These are phyloP conservation scores for Flaveria bidentis DNA, from an alignment of 129 eudicot genomes.

Conservation along the genomic window DNA sequence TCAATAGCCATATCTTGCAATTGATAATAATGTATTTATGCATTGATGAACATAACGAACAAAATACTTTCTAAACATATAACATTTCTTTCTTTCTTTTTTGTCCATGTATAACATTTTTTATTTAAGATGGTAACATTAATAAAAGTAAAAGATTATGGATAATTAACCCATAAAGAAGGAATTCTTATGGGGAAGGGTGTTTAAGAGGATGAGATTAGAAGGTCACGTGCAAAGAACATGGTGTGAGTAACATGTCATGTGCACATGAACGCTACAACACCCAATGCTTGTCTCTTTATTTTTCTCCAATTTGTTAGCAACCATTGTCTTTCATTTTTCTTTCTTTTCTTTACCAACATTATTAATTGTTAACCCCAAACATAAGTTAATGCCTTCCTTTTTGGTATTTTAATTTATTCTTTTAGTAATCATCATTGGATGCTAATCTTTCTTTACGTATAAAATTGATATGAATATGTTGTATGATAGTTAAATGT, in stretches of 20 bases:
- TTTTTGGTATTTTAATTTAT: neutral
- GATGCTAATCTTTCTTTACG: neutral
- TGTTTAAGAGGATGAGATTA: conserved; percentile 33
- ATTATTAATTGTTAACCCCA: neutral
- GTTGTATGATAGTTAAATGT: neutral
- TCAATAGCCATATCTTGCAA: too few species aligned
- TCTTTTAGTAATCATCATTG: neutral
- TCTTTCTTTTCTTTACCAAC: neutral
- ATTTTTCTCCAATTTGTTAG: conserved; percentile 15
- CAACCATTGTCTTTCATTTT: neutral
- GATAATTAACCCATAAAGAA: conserved; percentile 23
- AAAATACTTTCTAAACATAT: too few species aligned
- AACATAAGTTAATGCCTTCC: neutral
- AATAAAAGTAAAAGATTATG: neutral
- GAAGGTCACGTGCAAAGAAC: conserved; percentile 48
- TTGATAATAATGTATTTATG: too few species aligned
- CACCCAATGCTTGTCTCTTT: conserved; percentile 34
- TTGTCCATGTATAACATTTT: too few species aligned
- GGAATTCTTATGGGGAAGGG: conserved; percentile 34
- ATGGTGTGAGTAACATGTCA: conserved; percentile 41
- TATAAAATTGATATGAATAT: too few species aligned
- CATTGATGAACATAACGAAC: too few species aligned
- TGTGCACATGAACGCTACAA: conserved; percentile 39
- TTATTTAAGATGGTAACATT: too few species aligned
- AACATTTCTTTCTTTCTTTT: too few species aligned